Conservation (phyloP, 73 alveolate genomes). For the Effrenium voratum region DNA sequence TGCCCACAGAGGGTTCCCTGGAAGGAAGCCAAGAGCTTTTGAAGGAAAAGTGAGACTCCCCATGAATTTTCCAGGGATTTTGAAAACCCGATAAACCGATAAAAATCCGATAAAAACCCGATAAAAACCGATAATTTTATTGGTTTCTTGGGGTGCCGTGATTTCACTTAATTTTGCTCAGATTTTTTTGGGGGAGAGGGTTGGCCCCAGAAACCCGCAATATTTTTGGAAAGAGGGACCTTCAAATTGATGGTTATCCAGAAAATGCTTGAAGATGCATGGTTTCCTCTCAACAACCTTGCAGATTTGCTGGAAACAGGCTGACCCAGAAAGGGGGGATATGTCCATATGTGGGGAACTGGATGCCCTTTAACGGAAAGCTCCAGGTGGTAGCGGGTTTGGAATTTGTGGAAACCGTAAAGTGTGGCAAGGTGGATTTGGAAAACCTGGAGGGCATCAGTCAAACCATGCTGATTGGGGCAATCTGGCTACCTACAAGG, state of each 20-base stretch:
- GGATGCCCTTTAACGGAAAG: no score
- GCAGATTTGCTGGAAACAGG: neutral
- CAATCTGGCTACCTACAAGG: no score
- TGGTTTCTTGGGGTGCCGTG: conserved; percentile 1
- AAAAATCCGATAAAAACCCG: neutral
- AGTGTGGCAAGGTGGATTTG: no score
- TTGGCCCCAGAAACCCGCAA: neutral
- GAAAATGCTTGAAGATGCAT: no score
- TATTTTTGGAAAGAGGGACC: no score
- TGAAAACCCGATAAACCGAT: neutral
- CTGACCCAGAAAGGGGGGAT: neutral
- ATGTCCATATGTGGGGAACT: neutral
- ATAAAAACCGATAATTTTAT: conserved; percentile 21
- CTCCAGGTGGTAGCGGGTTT: no score
- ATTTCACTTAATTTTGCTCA: neutral
- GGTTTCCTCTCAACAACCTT: neutral
- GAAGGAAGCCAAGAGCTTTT: neutral
- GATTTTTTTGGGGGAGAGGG: neutral
- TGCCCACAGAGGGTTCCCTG: neutral
- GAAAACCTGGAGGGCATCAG: no score
- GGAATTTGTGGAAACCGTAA: no score
- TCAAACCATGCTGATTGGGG: no score
- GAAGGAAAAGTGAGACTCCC: no score
- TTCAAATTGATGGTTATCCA: neutral
- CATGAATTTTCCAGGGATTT: neutral